Evolutionary conservation across 2,329 filamentous ascomycete genomes (phyloP), one percentile per base, ranked within the genome.

Genomic region (Aspergillus uvarum): DNA sequence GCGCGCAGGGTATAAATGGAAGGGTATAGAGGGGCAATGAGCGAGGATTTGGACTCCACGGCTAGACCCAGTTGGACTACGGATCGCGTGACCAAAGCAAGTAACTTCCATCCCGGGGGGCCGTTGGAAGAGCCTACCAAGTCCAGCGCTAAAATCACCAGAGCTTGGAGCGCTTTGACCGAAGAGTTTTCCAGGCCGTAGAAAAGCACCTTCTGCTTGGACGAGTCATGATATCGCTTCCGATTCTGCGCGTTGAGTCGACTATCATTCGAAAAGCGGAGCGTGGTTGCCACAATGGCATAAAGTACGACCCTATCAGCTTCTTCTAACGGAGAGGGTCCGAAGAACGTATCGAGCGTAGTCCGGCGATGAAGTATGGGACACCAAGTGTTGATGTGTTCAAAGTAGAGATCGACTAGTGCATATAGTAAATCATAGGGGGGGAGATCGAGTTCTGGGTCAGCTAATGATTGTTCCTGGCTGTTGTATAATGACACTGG

Each of bases 161-260:
- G 80, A 5, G 93, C 92, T 72, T 96, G 92, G 5, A 96, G 80
- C 1, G 91, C 87, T 73, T 92, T 94, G 60, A 96, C 91, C 0
- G 92, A 95, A 12, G 91, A 93, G 67, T 95, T 92, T 69, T 96
- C 92, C 68, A 96, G 84, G 4, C 92, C 92, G 68, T 96, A 96
- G 0, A 96, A 82, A 12, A 96, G 75, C 0, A 97, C 93, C 62
- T 89, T 91, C 68, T 94, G 89, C 74, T 96, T 96, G 0, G 92
- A 93, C 2, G 87, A 83, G 60, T 87, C 85, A 72, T 96, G 89
- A 68, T 95, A 96, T 32, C 89, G 86, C 51, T 85, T 83, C 62
- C 91, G 83, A 63, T 87, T 86, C 54, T 90, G 87, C 2, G 90
- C 85, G 0, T 88, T 92, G 31, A 96, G 80, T 49, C 91, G 83